Conservation (phyloP, 2,329 filamentous ascomycete genomes). For the Calonectria leucothoes region DNA sequence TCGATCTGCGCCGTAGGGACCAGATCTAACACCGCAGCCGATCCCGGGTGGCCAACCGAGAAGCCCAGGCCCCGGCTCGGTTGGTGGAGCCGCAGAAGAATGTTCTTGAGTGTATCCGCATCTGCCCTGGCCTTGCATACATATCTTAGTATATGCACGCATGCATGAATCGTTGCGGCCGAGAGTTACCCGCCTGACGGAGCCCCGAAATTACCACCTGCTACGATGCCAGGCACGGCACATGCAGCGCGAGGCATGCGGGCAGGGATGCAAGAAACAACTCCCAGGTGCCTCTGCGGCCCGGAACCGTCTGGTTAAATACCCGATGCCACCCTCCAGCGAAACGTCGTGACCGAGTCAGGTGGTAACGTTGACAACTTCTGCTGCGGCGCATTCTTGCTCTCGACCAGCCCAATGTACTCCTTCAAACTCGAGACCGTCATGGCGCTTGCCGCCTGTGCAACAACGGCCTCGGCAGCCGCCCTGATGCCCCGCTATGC, state of each 20-base stretch:
- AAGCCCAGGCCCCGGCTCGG: not conserved
- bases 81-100: not conserved
- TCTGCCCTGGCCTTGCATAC: not conserved
- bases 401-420: conserved; percentile 24
- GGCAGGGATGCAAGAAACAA: not conserved
- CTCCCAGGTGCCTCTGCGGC: not conserved
- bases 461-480: conserved; percentile 34
- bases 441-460: conserved; percentile 42
- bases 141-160: not conserved
- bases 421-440: conserved; percentile 37
- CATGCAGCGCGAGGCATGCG: not conserved
- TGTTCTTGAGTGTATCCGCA: not conserved
- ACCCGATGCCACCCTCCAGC: not conserved
- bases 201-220: not conserved
- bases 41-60: not conserved
- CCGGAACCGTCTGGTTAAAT: conserved; percentile 3
- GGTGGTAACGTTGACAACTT: not conserved
- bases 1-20: not conserved
- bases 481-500: conserved; percentile 27
- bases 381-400: not conserved
- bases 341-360: conserved; percentile 4
- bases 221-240: not conserved
- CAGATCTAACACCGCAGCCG: not conserved
- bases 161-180: not conserved
- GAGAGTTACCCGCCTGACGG: not conserved